Evolutionary conservation across 768 basidiomycete species (phyloP), one percentile per base, ranked within the genome.

Genomic region (Lentinula detonsa): DNA sequence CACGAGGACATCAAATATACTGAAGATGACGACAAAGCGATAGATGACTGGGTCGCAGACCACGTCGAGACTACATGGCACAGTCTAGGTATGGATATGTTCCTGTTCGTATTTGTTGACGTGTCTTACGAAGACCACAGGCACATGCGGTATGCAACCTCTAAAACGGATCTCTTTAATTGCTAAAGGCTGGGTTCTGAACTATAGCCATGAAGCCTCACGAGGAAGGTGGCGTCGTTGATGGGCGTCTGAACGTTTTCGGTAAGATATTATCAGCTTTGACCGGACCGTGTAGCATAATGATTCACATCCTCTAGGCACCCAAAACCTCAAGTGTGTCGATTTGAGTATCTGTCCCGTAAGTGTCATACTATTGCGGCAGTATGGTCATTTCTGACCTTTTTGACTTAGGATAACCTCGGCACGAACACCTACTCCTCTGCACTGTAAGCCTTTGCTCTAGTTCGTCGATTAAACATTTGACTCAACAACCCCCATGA

Each of bases 21-120:
- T 50, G 74, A 78, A 64, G 86, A 88, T 54, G 87, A 88, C 70
- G 86, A 88, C 73, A 71, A 83, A 68, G 86, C 85, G 43, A 90
- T 88, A 66, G 87, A 88, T 66, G 81, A 87, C 64, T 88, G 86
- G 86, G 73, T 86, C 62, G 73, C 84, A 53, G 83, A 86, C 70
- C 85, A 88, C 69, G 87, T 89, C 66, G 87, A 88, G 77, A 88
- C 87, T 9, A 88, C 86, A 60, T 88, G 87, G 87, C 87, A 89
- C 77, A 85, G 83, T 69, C 76, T 88, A 55, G 85, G 84, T 69
- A 70, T 67, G 69, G 70, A 57, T 57, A 33, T 16, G 5, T 15
- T 49, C 23, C 45, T 18, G 18, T 46, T 15, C 21, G 5, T 39
- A 50, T 43, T 34, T 28, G 10, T 9, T 45, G 21, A 43, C 3